phyloP scores from a whole-genome alignment of 345 rosid genomes.

The Hibiscus trionum region DNA sequence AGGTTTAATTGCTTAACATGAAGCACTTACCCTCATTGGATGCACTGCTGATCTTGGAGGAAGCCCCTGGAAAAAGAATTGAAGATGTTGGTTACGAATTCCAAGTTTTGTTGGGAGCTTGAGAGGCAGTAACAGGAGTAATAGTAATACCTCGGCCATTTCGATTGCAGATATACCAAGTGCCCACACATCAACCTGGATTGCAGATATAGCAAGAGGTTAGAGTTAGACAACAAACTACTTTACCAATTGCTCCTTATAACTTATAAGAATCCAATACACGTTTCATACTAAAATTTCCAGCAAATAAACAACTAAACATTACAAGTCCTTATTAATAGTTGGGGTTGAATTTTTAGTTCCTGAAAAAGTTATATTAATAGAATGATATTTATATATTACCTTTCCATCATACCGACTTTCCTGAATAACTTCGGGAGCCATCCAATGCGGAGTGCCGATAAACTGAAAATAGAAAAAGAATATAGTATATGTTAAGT shows the following conservation, averaged over 20 bases:
- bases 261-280: neutral
- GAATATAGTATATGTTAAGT: neutral
- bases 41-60: conserved; percentile 98
- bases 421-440: conserved; percentile 99
- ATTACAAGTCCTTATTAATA: too few species aligned
- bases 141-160: conserved; percentile 88
- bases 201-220: too few species aligned
- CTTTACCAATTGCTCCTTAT: neutral
- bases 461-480: conserved; percentile 55
- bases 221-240: conserved; percentile 5
- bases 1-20: conserved; percentile 10
- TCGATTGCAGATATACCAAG: conserved; percentile 99
- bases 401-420: conserved; percentile 99
- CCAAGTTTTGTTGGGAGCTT: neutral
- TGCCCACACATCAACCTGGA: conserved; percentile 99
- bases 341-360: too few species aligned
- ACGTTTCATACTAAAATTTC: neutral
- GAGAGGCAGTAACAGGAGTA: conserved; percentile 6
- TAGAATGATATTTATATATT: conserved; percentile 2
- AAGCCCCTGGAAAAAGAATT: conserved; percentile 57
- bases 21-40: conserved; percentile 95
- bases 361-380: too few species aligned
- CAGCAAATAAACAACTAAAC: neutral
- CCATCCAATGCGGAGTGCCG: conserved; percentile 99
- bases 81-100: neutral